A percentile compares a stretch with the other conserved stretches of the same genome.
phyloP scores from a whole-genome alignment of 805 yeast species.

The Torulaspora gathmanii region DNA sequence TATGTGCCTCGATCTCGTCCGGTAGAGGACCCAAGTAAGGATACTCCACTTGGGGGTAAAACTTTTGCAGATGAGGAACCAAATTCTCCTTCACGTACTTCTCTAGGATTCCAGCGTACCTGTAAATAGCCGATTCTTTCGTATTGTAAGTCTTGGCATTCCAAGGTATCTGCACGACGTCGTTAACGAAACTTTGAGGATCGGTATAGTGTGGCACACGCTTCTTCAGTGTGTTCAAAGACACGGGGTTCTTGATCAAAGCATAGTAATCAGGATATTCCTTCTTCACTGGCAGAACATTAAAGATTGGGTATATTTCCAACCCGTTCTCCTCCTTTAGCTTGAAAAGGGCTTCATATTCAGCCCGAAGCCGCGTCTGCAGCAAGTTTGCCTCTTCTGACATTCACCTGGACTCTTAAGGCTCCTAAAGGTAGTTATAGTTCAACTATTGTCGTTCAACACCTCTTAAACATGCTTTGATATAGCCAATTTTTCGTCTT shows the following conservation, averaged over 20 bases:
- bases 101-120: slow-evolving; percentile 54
- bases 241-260: slow-evolving; percentile 73
- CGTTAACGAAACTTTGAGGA: slow-evolving; percentile 67
- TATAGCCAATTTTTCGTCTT: not conserved
- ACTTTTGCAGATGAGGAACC: slow-evolving; percentile 35
- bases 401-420: slow-evolving; percentile 1
- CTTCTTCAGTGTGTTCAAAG: slow-evolving; percentile 66
- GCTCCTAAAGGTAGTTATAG: not conserved
- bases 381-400: slow-evolving; percentile 6
- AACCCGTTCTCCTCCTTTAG: slow-evolving; percentile 30
- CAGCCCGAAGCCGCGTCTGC: slow-evolving; percentile 14
- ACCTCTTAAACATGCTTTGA: not conserved
- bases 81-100: slow-evolving; percentile 38
- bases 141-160: slow-evolving; percentile 83
- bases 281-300: slow-evolving; percentile 57
- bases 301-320: slow-evolving; percentile 32
- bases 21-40: slow-evolving; percentile 67
- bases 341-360: slow-evolving; percentile 23
- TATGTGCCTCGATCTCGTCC: slow-evolving; percentile 35
- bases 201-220: slow-evolving; percentile 53
- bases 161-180: slow-evolving; percentile 81
- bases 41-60: slow-evolving; percentile 36
- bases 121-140: slow-evolving; percentile 60
- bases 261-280: slow-evolving; percentile 74
- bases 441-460: not conserved